Evolutionary conservation across 495 filamentous ascomycete genomes (phyloP).

Genomic region (Cetradonia linearis): DNA sequence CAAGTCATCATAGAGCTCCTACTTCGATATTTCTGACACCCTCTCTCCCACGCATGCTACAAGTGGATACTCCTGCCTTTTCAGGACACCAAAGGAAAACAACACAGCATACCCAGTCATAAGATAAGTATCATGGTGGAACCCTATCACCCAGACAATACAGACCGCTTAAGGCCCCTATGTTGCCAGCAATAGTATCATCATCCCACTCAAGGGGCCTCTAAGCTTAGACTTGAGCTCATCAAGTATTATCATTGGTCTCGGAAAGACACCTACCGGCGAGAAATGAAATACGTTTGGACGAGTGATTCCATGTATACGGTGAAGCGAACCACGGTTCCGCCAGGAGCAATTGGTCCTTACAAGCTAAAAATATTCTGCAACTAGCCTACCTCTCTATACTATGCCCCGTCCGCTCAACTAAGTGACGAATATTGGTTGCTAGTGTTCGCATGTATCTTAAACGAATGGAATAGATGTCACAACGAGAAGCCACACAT

Average conservation of each 20-base stretch:
- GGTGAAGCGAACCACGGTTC: neutral
- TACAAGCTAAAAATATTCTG: neutral
- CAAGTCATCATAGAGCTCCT: too few species aligned
- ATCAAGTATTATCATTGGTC: neutral
- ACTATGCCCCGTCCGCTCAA: conserved; percentile 12
- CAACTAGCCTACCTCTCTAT: conserved; percentile 10
- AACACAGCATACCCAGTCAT: neutral
- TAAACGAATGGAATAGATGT: conserved; percentile 7
- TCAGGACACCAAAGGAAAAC: neutral
- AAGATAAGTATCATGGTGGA: neutral
- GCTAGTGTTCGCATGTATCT: conserved; percentile 9
- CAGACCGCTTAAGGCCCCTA: neutral
- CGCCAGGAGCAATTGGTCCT: conserved; percentile 4
- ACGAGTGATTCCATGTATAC: neutral
- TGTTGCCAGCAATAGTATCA: neutral
- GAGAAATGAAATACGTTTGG: neutral
- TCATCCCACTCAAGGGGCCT: neutral
- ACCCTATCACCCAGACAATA: neutral
- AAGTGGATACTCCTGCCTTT: neutral
- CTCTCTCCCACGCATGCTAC: too few species aligned
- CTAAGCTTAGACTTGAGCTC: neutral
- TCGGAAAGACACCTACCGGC: neutral
- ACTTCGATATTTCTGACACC: too few species aligned
- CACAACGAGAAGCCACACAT: conserved; percentile 1
- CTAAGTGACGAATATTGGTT: neutral